Conservation (phyloP, 2,329 filamentous ascomycete genomes). For the Ophiostoma himal-ulmi region DNA sequence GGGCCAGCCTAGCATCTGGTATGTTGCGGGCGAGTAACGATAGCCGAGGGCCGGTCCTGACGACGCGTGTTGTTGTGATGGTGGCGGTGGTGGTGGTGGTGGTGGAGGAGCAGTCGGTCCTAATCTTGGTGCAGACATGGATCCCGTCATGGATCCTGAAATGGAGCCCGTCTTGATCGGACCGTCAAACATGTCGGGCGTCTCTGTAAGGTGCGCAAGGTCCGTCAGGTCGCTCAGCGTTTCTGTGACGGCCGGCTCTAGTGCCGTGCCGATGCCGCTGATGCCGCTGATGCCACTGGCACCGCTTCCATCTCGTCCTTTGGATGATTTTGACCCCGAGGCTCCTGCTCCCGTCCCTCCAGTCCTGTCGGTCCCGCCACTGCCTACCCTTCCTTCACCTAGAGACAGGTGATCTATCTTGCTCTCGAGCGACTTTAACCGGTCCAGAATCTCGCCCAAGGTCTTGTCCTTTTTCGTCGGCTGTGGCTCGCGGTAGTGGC, state of each 20-base stretch:
- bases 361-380: not conserved
- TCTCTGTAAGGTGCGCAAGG: not conserved
- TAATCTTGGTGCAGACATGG: not conserved
- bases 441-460: conserved; percentile 54
- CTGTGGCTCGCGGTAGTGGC: conserved; percentile 54
- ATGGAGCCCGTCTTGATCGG: conserved; percentile 23
- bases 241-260: not conserved
- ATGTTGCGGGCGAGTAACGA: conserved; percentile 38
- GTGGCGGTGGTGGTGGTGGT: not conserved
- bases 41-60: conserved; percentile 23
- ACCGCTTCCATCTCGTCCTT: not conserved
- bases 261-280: not conserved
- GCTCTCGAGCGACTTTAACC: conserved; percentile 48
- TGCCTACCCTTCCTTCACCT: not conserved
- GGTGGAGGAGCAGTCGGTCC: not conserved
- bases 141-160: not conserved
- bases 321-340: not conserved
- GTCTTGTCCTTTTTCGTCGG: conserved; percentile 62
- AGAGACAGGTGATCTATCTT: conserved; percentile 46
- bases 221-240: not conserved
- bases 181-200: not conserved
- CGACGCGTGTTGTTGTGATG: not conserved
- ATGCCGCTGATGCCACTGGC: not conserved
- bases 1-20: conserved; percentile 50
- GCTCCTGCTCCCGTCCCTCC: not conserved